These are phyloP conservation scores for Malassezia vespertilionis DNA, from an alignment of 1,284 basidiomycete genomes.

Conservation along the genomic window DNA sequence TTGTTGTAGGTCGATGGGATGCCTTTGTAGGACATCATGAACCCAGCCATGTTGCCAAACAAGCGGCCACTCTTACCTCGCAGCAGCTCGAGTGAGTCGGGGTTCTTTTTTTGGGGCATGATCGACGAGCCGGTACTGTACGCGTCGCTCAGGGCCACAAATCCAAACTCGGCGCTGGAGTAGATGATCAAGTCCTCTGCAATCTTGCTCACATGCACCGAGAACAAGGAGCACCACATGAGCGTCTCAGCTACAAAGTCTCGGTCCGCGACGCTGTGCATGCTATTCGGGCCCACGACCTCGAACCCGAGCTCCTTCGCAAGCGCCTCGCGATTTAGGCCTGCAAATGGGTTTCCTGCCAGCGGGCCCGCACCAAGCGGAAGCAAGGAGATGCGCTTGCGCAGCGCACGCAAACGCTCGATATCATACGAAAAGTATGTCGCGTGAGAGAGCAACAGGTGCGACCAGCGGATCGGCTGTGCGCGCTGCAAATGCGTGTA, in stretches of 20 bases:
- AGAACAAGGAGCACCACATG: constrained; percentile 86
- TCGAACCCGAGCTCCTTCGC: constrained; percentile 44
- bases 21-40: constrained; percentile 94
- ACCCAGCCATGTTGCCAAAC: constrained; percentile 87
- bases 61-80: constrained; percentile 88
- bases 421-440: constrained; percentile 81
- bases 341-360: constrained; percentile 80
- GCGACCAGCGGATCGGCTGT: constrained; percentile 97
- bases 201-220: constrained; percentile 84
- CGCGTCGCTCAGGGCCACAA: constrained; percentile 83
- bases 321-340: constrained; percentile 40
- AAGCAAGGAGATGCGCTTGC: constrained; percentile 64
- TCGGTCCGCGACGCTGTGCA: constrained; percentile 74
- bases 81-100: constrained; percentile 85
- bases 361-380: constrained; percentile 89
- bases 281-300: constrained; percentile 43
- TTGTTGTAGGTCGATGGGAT: constrained; percentile 98
- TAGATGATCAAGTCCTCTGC: constrained; percentile 95
- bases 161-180: constrained; percentile 91
- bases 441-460: constrained; percentile 86
- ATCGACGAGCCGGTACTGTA: constrained; percentile 98
- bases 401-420: constrained; percentile 69
- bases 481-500: constrained; percentile 78
- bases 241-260: constrained; percentile 95
- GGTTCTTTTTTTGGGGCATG: constrained; percentile 99